Percentiles rank a stretch among this genome's conserved stretches.
phyloP scores from a whole-genome alignment of 2,329 filamentous ascomycete species.

The Spiromastix sp. region DNA sequence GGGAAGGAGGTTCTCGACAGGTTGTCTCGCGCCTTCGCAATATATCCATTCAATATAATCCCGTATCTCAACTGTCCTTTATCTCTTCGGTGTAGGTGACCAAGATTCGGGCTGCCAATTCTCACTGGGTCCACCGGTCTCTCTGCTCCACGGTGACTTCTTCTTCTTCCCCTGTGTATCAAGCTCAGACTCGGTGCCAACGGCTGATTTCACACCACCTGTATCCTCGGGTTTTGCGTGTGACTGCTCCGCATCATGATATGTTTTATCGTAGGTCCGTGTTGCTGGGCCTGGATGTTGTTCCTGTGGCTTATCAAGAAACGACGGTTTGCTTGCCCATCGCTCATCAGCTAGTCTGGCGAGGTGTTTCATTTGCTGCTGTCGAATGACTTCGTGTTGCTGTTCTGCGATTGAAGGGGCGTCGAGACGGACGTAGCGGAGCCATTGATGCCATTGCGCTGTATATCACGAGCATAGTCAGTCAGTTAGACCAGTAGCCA shows the following conservation, averaged over 20 bases:
- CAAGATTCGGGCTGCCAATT: slow-evolving; percentile 59
- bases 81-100: too few species aligned
- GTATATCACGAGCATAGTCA: slow-evolving; percentile 11
- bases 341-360: slow-evolving; percentile 50
- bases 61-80: too few species aligned
- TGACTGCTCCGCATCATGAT: slow-evolving; percentile 10
- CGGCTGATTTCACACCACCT: slow-evolving; percentile 21
- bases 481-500: slow-evolving; percentile 5
- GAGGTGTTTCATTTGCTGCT: slow-evolving; percentile 48
- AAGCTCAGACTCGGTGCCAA: slow-evolving; percentile 22
- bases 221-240: slow-evolving; percentile 21
- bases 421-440: slow-evolving; percentile 48
- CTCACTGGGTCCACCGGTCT: slow-evolving; percentile 48
- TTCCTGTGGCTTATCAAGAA: slow-evolving; percentile 45
- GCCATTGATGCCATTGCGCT: slow-evolving; percentile 61
- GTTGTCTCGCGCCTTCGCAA: too few species aligned
- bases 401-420: slow-evolving; percentile 51
- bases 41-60: slow-evolving; percentile 16
- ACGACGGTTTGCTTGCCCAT: slow-evolving; percentile 51
- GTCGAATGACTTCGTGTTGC: slow-evolving; percentile 45
- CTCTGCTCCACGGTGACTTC: slow-evolving; percentile 48
- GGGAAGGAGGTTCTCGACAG: too few species aligned
- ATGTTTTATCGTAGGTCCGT: slow-evolving; percentile 29
- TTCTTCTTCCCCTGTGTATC: slow-evolving; percentile 13
- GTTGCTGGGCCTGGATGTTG: slow-evolving; percentile 36